Conservation (phyloP, 371 early-diverging fungal genomes). For the Lichtheimia ramosa region DNA sequence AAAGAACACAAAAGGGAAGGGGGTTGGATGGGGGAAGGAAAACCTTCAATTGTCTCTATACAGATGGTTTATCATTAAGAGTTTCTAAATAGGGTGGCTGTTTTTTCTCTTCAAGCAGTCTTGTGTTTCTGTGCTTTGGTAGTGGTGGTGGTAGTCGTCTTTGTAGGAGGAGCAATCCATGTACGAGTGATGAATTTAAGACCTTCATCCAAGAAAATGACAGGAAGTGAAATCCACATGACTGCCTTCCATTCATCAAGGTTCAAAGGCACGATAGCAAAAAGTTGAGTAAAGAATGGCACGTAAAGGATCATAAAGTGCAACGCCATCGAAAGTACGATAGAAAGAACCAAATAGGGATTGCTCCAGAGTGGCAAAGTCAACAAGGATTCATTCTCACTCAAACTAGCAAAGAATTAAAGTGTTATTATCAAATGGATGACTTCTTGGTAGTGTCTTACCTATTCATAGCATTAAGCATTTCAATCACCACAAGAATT, state of each 20-base stretch:
- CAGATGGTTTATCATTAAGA: too few relatives aligned
- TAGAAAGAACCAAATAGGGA: conserved; percentile 82
- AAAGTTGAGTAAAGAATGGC: conserved; percentile 81
- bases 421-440: neutral
- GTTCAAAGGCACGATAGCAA: conserved; percentile 86
- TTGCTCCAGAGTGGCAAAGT: conserved; percentile 91
- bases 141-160: too few relatives aligned
- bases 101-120: too few relatives aligned
- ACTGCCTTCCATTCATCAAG: conserved; percentile 91
- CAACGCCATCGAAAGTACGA: conserved; percentile 85
- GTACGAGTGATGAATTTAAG: conserved; percentile 84
- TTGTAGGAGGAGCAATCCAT: conserved; percentile 53
- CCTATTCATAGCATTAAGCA: conserved; percentile 77
- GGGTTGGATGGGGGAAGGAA: too few relatives aligned
- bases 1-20: too few relatives aligned
- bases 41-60: too few relatives aligned
- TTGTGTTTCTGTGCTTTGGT: too few relatives aligned
- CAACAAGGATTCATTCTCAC: conserved; percentile 91
- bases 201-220: conserved; percentile 89
- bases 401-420: conserved; percentile 43
- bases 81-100: too few relatives aligned
- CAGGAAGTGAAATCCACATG: conserved; percentile 84
- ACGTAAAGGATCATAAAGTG: conserved; percentile 94
- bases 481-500: conserved; percentile 94
- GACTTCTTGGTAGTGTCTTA: conserved; percentile 10